phyloP scores from a whole-genome alignment of 1,284 basidiomycete genomes.

The Ganoderma lucidum region DNA sequence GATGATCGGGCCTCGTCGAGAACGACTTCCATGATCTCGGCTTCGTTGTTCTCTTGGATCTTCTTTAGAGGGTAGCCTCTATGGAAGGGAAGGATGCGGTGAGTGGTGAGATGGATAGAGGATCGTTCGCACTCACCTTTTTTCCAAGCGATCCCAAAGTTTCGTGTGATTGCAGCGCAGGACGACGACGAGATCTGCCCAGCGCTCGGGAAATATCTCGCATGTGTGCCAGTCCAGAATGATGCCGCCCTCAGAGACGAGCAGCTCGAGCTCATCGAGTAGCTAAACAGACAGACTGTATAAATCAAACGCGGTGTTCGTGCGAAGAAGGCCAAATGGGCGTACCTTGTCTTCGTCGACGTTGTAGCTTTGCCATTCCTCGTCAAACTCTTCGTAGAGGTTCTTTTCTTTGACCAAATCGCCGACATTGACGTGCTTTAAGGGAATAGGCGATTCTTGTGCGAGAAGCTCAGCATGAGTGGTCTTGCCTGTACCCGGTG shows the following conservation, averaged over 20 bases:
- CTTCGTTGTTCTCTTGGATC: constrained; percentile 98
- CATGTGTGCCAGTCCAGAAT: constrained; percentile 99
- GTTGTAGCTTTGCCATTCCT: constrained; percentile 94
- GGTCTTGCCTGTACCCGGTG: constrained; percentile 89
- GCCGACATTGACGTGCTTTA: constrained; percentile 90
- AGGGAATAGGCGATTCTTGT: constrained; percentile 68
- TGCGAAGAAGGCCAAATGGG: constrained; percentile 11
- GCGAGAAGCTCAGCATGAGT: constrained; percentile 87
- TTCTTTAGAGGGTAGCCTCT: constrained; percentile 93
- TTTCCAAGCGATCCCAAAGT: constrained; percentile 95
- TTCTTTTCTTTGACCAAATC: constrained; percentile 88
- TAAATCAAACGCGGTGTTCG: constrained; percentile 26
- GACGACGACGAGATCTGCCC: constrained; percentile 97
- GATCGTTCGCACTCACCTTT: constrained; percentile 65
- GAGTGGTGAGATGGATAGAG: neutral
- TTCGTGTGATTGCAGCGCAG: constrained; percentile 88
- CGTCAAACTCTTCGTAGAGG: constrained; percentile 88
- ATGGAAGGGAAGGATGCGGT: constrained; percentile 13
- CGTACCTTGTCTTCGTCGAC: constrained; percentile 94
- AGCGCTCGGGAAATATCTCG: constrained; percentile 94
- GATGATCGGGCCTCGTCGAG: constrained; percentile 88
- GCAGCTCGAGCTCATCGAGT: constrained; percentile 87
- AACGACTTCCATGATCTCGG: constrained; percentile 97
- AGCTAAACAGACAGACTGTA: constrained; percentile 55
- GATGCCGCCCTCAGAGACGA: constrained; percentile 75